Evolutionary conservation across 768 basidiomycete genomes (phyloP).

Genomic region (Lactarius tabidus): DNA sequence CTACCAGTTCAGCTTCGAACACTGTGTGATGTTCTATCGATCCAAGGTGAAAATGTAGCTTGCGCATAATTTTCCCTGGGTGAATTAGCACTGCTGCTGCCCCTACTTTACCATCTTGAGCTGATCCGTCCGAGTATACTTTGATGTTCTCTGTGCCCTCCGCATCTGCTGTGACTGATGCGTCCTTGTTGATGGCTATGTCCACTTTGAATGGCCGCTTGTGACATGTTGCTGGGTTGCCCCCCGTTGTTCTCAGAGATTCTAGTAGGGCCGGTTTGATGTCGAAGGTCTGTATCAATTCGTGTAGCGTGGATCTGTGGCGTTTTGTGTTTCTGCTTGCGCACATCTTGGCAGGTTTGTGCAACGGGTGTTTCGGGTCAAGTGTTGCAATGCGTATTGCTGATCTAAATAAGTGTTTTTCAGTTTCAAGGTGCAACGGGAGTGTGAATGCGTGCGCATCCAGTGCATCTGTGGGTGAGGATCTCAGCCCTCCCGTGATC

Average conservation of each 20-base stretch:
- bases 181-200: constrained; percentile 3
- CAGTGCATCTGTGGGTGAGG: no score
- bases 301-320: constrained; percentile 21
- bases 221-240: background rate
- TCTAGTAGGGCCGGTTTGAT: constrained; percentile 9
- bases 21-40: no score
- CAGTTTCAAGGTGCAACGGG: no score
- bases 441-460: no score
- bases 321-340: background rate
- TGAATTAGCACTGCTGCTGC: background rate
- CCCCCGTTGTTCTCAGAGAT: constrained; percentile 3
- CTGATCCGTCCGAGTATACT: constrained; percentile 28
- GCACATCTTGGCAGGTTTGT: no score
- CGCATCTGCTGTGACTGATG: background rate
- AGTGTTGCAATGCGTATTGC: no score
- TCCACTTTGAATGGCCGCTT: background rate
- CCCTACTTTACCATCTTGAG: background rate
- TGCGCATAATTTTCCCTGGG: background rate
- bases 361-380: no score
- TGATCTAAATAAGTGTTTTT: no score
- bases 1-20: no score
- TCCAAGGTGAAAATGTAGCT: no score
- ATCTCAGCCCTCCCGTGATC: no score
- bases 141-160: background rate
- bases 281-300: constrained; percentile 9